Conservation (phyloP, 2,329 filamentous ascomycete species). For the Tolypocladium paradoxum region DNA sequence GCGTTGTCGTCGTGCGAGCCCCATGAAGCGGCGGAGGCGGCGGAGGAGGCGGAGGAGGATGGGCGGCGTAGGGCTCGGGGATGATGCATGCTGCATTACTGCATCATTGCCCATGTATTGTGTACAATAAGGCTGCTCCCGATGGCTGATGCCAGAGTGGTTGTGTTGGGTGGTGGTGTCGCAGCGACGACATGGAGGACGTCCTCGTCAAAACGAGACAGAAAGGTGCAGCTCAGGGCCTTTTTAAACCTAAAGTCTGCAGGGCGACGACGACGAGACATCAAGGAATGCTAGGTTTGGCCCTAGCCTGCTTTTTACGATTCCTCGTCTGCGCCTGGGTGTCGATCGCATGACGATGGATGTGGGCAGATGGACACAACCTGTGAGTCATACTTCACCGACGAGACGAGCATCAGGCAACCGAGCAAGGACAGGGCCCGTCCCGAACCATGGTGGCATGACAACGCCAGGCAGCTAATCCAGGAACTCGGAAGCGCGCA, state of each 20-base stretch:
- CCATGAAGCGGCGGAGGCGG: slow-evolving; percentile 1
- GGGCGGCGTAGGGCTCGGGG: not conserved
- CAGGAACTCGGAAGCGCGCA: not conserved
- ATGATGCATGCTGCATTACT: not conserved
- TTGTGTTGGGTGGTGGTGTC: not conserved
- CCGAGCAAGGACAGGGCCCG: no score
- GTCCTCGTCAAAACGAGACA: not conserved
- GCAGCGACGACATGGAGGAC: not conserved
- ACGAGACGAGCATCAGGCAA: no score
- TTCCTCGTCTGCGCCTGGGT: not conserved
- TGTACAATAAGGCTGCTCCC: no score
- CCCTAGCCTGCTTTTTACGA: not conserved
- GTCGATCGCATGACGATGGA: not conserved
- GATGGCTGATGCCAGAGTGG: not conserved
- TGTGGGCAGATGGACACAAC: not conserved
- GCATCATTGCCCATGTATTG: no score
- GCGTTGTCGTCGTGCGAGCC: not conserved
- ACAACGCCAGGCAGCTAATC: not conserved
- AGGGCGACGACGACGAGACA: not conserved
- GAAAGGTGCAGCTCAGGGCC: not conserved
- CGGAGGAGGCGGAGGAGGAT: slow-evolving; percentile 2
- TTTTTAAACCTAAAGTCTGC: not conserved
- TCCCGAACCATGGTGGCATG: not conserved
- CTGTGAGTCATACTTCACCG: not conserved
- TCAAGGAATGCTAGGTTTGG: not conserved